Percentiles rank a stretch among this genome's conserved stretches.
phyloP scores from a whole-genome alignment of 2,329 filamentous ascomycete genomes.

The Sphaceloma murrayae region DNA sequence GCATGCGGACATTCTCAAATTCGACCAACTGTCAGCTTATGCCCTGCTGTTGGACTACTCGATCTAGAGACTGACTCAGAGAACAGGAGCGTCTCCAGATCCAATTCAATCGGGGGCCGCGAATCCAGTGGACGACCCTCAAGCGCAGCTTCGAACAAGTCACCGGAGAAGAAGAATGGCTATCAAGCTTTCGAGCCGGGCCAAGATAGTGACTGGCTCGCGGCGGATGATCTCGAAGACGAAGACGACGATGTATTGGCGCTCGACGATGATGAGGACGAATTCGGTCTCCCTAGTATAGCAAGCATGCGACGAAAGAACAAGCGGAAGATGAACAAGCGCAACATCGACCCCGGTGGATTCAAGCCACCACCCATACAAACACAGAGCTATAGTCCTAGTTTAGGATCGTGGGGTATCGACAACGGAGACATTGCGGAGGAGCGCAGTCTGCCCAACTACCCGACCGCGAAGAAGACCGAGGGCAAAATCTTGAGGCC shows the following conservation, averaged over 20 bases:
- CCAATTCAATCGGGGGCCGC: constrained; percentile 63
- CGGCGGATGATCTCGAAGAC: constrained; percentile 52
- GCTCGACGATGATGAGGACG: constrained; percentile 79
- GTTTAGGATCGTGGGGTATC: constrained; percentile 45
- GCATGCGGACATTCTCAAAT: constrained; percentile 87
- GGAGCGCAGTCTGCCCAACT: constrained; percentile 70
- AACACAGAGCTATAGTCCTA: constrained; percentile 15
- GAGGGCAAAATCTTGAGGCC: constrained; percentile 93
- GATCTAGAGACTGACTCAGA: constrained; percentile 21
- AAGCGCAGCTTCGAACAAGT: constrained; percentile 42
- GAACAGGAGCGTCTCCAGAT: constrained; percentile 47
- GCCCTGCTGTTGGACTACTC: too few relatives aligned
- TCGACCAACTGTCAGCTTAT: constrained; percentile 70
- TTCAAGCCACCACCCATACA: constrained; percentile 18
- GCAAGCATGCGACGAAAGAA: constrained; percentile 76
- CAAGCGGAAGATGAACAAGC: constrained; percentile 37
- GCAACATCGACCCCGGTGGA: constrained; percentile 38
- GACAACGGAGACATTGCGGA: constrained; percentile 92
- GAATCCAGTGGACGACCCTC: constrained; percentile 49
- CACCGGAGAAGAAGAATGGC: constrained; percentile 50
- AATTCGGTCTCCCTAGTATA: constrained; percentile 88
- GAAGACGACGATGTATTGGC: constrained; percentile 62
- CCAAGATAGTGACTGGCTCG: constrained; percentile 69
- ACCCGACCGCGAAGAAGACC: constrained; percentile 78
- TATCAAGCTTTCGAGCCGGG: constrained; percentile 76